Conservation (phyloP, 352 stramenopile genomes). For the Globisporangium uncinulatum region DNA sequence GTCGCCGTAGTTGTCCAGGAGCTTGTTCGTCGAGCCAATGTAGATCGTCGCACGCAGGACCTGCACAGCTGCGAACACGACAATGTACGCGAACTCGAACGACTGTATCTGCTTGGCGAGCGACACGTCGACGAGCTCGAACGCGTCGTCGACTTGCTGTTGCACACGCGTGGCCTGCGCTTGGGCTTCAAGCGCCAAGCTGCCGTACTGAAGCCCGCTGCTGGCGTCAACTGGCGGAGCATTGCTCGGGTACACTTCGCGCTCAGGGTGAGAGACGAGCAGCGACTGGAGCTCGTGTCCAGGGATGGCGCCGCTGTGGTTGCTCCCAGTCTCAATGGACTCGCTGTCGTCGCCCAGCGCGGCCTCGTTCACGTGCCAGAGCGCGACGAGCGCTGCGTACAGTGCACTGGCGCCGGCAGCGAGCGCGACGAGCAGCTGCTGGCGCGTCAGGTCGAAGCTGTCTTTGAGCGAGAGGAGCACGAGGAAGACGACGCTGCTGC, state of each 20-base stretch:
- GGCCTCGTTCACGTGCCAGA: constrained; percentile 77
- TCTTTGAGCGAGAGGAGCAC: constrained; percentile 52
- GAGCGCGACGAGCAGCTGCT: constrained; percentile 46
- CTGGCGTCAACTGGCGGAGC: not conserved
- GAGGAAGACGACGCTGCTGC: constrained; percentile 70
- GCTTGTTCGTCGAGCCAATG: constrained; percentile 84
- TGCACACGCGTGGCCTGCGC: constrained; percentile 1
- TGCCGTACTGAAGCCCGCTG: constrained; percentile 3
- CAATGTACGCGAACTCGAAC: constrained; percentile 78
- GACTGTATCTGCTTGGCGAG: constrained; percentile 61
- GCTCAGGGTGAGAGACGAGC: constrained; percentile 6
- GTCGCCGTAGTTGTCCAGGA: constrained; percentile 81
- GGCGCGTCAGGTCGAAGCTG: constrained; percentile 33
- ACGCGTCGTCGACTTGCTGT: constrained; percentile 15
- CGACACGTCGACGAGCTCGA: constrained; percentile 46
- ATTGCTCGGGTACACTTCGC: constrained; percentile 19
- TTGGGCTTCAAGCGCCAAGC: not conserved
- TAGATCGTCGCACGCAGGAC: constrained; percentile 78
- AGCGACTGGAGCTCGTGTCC: constrained; percentile 13
- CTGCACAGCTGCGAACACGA: constrained; percentile 64
- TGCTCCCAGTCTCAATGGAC: constrained; percentile 4
- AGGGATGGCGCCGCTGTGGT: constrained; percentile 7
- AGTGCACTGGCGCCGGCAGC: constrained; percentile 33
- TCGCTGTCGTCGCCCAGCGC: constrained; percentile 24
- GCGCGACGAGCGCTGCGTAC: constrained; percentile 56